Percentiles rank a stretch among this genome's conserved stretches.
Conservation (phyloP, 192 early-diverging fungal genomes). For the Funneliformis geosporum region DNA sequence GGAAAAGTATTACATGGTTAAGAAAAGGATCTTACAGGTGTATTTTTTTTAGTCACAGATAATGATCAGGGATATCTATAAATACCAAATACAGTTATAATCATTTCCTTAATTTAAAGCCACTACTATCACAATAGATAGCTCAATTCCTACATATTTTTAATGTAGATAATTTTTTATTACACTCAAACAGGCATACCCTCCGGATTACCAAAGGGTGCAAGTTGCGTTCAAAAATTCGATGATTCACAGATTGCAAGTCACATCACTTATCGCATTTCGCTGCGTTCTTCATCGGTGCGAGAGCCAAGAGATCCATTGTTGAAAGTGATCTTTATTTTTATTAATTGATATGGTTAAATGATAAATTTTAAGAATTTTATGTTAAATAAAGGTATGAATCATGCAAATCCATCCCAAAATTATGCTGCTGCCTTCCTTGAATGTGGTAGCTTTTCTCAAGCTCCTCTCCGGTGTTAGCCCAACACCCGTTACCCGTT, state of each 20-base stretch:
- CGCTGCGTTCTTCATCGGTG: constrained; percentile 77
- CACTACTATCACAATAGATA: neutral
- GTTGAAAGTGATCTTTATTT: constrained; percentile 8
- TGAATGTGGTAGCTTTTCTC: constrained; percentile 65
- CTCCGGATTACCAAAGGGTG: constrained; percentile 46
- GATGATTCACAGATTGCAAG: constrained; percentile 69
- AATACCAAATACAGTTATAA: too few relatives aligned
- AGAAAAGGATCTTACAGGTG: too few relatives aligned
- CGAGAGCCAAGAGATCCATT: constrained; percentile 30
- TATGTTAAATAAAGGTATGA: too few relatives aligned
- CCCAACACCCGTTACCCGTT: constrained; percentile 78
- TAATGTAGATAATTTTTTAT: neutral
- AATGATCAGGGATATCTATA: too few relatives aligned
- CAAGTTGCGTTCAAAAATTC: constrained; percentile 73
- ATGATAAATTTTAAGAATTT: constrained; percentile 45
- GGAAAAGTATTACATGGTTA: too few relatives aligned
- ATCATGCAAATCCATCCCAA: too few relatives aligned
- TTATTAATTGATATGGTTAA: constrained; percentile 37
- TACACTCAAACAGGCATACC: constrained; percentile 65
- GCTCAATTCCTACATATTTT: neutral
- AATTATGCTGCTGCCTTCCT: constrained; percentile 56
- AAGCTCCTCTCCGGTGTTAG: constrained; percentile 52
- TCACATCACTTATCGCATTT: constrained; percentile 74
- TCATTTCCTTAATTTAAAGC: neutral
- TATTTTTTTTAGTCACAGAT: too few relatives aligned